Conservation (phyloP, 1,139 yeast genomes). For the Zygoascus meyerae region DNA sequence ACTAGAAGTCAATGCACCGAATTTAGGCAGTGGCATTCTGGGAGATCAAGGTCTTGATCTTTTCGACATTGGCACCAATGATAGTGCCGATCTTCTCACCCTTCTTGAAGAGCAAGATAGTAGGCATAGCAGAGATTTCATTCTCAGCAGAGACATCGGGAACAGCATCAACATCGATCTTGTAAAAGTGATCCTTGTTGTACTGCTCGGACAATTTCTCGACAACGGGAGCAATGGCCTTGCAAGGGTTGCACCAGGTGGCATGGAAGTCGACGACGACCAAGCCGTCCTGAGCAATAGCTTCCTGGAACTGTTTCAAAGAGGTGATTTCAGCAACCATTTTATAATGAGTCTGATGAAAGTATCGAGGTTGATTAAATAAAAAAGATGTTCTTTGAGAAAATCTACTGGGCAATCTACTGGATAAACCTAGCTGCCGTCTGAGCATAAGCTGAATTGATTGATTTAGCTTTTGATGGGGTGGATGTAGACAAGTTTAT, state of each 20-base stretch:
- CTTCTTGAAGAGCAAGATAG: conserved; percentile 68
- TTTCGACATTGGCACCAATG: conserved; percentile 83
- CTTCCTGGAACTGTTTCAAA: conserved; percentile 21
- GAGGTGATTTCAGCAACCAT: conserved; percentile 22
- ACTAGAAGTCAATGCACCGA: background rate
- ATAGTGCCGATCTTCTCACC: conserved; percentile 69
- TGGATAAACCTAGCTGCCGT: no score
- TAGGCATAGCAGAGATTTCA: conserved; percentile 85
- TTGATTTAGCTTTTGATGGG: no score
- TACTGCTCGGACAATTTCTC: conserved; percentile 63
- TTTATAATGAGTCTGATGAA: conserved; percentile 14
- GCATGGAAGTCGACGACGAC: conserved; percentile 88
- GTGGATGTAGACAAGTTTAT: no score
- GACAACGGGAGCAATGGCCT: conserved; percentile 86
- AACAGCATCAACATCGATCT: conserved; percentile 79
- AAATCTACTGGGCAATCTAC: no score
- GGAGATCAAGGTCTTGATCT: conserved; percentile 62
- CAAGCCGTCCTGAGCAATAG: conserved; percentile 20
- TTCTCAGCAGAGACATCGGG: conserved; percentile 68
- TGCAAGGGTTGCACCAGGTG: conserved; percentile 97
- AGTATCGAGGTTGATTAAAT: background rate
- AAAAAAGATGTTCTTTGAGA: no score
- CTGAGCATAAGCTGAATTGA: no score
- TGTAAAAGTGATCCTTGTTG: conserved; percentile 62
- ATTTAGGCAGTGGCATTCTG: conserved; percentile 13